Percentiles rank a stretch among this genome's conserved stretches.
phyloP scores from a whole-genome alignment of 495 filamentous ascomycete species.

The Tuber magnatum region DNA sequence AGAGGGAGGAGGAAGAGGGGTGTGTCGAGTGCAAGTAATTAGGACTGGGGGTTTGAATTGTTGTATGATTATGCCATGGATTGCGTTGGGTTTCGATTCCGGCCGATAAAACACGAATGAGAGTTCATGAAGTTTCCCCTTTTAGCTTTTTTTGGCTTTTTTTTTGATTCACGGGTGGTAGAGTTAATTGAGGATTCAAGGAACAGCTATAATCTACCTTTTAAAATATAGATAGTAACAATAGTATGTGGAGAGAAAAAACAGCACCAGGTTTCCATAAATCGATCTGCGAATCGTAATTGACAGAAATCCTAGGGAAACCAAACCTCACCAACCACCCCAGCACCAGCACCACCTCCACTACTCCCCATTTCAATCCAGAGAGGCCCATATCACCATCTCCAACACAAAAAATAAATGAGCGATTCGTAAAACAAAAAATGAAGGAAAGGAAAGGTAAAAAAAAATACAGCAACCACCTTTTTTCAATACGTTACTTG shows the following conservation, averaged over 20 bases:
- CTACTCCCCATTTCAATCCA: background rate
- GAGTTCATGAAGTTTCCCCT: background rate
- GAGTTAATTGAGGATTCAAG: background rate
- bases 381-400: background rate
- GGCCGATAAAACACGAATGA: background rate
- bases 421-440: background rate
- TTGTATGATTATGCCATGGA: background rate
- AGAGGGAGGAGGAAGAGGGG: background rate
- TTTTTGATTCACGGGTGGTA: background rate
- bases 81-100: too few species aligned
- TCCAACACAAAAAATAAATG: background rate
- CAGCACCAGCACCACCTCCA: background rate
- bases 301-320: background rate
- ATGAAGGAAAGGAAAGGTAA: background rate
- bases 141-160: too few species aligned
- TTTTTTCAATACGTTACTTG: background rate
- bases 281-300: background rate
- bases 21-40: background rate
- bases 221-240: background rate
- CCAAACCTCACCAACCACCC: background rate
- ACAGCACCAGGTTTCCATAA: background rate
- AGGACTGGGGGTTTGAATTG: background rate
- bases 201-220: background rate
- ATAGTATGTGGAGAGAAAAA: background rate
- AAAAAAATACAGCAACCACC: background rate